Evolutionary conservation across 2,329 filamentous ascomycete species (phyloP), one percentile per base, ranked within the genome.

Genomic region (Capronia coronata): DNA sequence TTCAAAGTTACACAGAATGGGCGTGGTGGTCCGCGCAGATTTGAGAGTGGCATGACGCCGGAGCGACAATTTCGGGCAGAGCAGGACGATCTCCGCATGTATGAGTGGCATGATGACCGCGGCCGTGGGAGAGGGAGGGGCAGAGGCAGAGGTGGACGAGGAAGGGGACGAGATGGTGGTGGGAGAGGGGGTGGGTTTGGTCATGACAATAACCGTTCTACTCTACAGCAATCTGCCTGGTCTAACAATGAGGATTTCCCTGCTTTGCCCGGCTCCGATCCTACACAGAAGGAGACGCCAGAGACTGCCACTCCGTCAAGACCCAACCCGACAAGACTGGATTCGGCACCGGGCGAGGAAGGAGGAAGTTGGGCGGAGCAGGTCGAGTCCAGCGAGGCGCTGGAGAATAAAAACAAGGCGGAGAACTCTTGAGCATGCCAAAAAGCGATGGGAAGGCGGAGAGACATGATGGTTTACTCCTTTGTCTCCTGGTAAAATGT

Each of bases 1-100:
- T 79, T 52, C 45, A 48, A 32, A 59, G 59, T 2, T 62, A 29
- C 19, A 16, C 27, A 38, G 14, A 73, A 44, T 14, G 55, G 48
- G 4, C 45, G 50, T 14, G 57, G 55, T 16, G 57, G 48, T 30
- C 52, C 23, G 3, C 25, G 48, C 2, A 40, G 55, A 13, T 50
- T 44, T 18, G 25, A 55, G 32, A 49, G 38, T 13, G 49, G 42
- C 10, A 21, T 43, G 13, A 37, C 41, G 11, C 43, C 46, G 6
- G 37, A 34, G 41, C 43, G 38, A 35, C 43, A 52, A 22, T 50
- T 25, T 18, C 41, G 32, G 6, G 48, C 22, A 5, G 55, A 55
- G 16, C 47, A 50, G 38, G 52, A 57, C 37, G 59, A 59, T 47
- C 42, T 59, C 32, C 56, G 42, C 22, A 43, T 55, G 43, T 59